These are phyloP conservation scores for Effrenium voratum DNA, from an alignment of 73 alveolate genomes.

Conservation along the genomic window DNA sequence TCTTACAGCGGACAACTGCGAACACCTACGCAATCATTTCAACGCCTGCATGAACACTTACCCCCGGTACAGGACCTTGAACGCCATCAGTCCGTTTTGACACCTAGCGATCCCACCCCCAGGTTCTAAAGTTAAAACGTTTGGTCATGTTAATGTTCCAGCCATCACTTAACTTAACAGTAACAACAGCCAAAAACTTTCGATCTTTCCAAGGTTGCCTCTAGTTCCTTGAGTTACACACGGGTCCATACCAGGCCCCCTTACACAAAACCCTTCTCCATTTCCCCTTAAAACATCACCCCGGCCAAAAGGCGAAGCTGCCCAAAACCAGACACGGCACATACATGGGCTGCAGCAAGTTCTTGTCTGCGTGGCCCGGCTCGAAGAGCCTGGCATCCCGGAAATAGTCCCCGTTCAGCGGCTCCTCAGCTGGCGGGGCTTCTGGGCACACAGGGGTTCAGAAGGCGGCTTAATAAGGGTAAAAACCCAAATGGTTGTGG, in stretches of 20 bases:
- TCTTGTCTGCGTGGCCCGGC: constrained; percentile 59
- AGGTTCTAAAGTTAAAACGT: too few relatives aligned
- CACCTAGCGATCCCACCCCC: too few relatives aligned
- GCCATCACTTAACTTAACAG: too few relatives aligned
- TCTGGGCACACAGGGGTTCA: neutral
- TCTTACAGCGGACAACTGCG: too few relatives aligned
- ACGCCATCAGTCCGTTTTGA: too few relatives aligned
- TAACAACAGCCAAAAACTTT: too few relatives aligned
- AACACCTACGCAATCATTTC: too few relatives aligned
- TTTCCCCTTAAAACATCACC: neutral
- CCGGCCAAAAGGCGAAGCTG: neutral
- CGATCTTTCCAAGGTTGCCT: too few relatives aligned
- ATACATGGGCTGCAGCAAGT: constrained; percentile 35
- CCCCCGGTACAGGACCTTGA: too few relatives aligned
- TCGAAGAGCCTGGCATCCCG: constrained; percentile 4
- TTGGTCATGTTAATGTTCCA: too few relatives aligned
- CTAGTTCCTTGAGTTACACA: neutral
- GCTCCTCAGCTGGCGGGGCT: constrained; percentile 28
- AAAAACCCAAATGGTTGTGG: too few relatives aligned
- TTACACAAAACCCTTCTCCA: neutral
- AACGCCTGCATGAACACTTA: too few relatives aligned
- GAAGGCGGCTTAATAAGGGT: neutral
- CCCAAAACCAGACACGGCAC: neutral
- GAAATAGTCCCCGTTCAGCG: constrained; percentile 79
- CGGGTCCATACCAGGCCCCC: neutral